phyloP scores from a whole-genome alignment of 352 stramenopile genomes.

The Globisporangium acanthophoron region DNA sequence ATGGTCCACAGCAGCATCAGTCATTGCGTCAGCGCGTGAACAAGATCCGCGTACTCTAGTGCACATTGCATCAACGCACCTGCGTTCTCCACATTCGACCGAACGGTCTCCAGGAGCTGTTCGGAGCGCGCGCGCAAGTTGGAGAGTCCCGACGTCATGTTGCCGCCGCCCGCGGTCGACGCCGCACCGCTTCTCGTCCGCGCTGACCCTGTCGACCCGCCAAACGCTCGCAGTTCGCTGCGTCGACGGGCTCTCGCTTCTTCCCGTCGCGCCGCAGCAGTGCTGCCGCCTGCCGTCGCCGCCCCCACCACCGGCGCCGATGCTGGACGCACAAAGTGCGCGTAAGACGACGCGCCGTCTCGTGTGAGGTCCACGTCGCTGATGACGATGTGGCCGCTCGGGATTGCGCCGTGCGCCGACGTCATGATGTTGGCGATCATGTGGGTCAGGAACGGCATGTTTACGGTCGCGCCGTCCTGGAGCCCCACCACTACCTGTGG shows the following conservation, averaged over 20 bases:
- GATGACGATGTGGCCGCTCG: slow-evolving; percentile 10
- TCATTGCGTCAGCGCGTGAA: background rate
- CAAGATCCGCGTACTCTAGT: background rate
- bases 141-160: slow-evolving; percentile 10
- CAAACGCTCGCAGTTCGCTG: slow-evolving; percentile 2
- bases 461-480: slow-evolving; percentile 57
- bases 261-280: background rate
- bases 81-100: slow-evolving; percentile 35
- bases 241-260: slow-evolving; percentile 3
- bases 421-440: slow-evolving; percentile 79
- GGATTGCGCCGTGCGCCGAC: slow-evolving; percentile 23
- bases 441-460: slow-evolving; percentile 80
- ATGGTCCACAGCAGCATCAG: background rate
- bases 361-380: slow-evolving; percentile 8
- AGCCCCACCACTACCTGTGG: slow-evolving; percentile 60
- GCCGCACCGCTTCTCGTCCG: background rate
- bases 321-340: slow-evolving; percentile 9
- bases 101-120: slow-evolving; percentile 30
- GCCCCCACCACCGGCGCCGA: background rate
- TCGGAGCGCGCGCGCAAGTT: slow-evolving; percentile 32
- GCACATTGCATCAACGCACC: slow-evolving; percentile 8
- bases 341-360: slow-evolving; percentile 7
- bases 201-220: background rate
- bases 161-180: background rate
- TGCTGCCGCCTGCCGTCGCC: too few species aligned